Evolutionary conservation across 2,329 filamentous ascomycete genomes (phyloP), one percentile per base, ranked within the genome.

Genomic region (Neofusicoccum kwambonambiense): DNA sequence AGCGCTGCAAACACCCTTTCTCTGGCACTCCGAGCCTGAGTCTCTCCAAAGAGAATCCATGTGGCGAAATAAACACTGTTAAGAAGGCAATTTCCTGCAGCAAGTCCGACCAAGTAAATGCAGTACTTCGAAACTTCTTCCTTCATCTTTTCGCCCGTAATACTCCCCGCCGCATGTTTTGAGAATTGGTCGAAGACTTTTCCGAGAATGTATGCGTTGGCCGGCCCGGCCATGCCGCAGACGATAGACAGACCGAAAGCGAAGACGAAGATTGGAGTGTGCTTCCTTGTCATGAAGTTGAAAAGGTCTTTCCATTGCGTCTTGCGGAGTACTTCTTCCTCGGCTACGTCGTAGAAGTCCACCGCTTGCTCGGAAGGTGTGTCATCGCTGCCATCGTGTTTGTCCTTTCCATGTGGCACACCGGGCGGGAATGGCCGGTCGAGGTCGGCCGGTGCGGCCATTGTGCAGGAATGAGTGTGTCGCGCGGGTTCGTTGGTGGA

Each of bases 31-130:
- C 84, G 85, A 0, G 90, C 92, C 69, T 97, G 92, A 2, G 92
- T 71, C 75, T 97, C 93, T 13, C 93, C 91, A 74, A 95, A 95
- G 0, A 85, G 74, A 35, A 94, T 81, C 88, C 93, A 97, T 0
- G 86, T 75, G 1, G 83, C 82, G 70, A 92, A 89, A 69, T 92
- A 90, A 1, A 83, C 73, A 3, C 86, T 84, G 69, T 90, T 89
- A 15, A 89, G 77, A 0, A 92, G 51, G 87, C 91, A 94, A 52
- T 86, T 88, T 0, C 79, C 84, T 0, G 80, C 74, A 0, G 90
- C 92, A 0, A 97, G 75, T 0, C 80, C 83, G 0, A 87, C 76
- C 49, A 97, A 78, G 31, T 87, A 83, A 31, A 89, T 69, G 52
- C 87, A 89, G 79, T 87, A 89, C 47, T 75, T 81, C 0, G 84